These are phyloP conservation scores for Plasmodium coatneyi DNA, from an alignment of 169 alveolate species.

Conservation along the genomic window DNA sequence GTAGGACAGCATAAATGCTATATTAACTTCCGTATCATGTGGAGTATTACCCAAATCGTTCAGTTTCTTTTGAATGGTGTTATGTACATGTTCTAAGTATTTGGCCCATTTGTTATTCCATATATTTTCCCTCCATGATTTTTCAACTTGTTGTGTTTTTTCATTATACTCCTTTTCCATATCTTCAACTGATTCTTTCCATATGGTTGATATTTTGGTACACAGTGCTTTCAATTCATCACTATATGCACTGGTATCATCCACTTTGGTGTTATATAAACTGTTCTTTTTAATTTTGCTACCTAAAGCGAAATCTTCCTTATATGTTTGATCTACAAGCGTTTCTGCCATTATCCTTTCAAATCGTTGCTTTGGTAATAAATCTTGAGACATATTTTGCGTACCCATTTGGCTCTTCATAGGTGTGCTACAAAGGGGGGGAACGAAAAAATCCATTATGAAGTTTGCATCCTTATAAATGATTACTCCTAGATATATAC, in stretches of 20 bases:
- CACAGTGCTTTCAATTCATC: neutral
- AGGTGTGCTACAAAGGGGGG: neutral
- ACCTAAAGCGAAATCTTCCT: neutral
- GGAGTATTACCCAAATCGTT: neutral
- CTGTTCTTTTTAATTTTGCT: neutral
- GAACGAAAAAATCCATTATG: neutral
- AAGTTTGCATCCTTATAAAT: neutral
- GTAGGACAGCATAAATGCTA: neutral
- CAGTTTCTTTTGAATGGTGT: neutral
- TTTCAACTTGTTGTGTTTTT: slow-evolving; percentile 8
- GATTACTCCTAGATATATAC: neutral
- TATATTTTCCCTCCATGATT: slow-evolving; percentile 3
- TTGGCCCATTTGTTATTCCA: slow-evolving; percentile 24
- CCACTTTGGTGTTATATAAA: neutral
- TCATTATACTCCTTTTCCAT: slow-evolving; percentile 12
- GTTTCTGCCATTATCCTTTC: slow-evolving; percentile 15
- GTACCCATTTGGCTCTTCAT: neutral
- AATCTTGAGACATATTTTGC: slow-evolving; percentile 4
- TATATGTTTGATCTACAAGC: slow-evolving; percentile 1
- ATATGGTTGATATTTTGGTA: slow-evolving; percentile 11
- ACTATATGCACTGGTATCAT: neutral
- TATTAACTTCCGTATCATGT: neutral
- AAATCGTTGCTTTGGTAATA: neutral
- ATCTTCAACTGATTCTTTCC: slow-evolving; percentile 6
- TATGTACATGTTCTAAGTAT: slow-evolving; percentile 15